phyloP scores from a whole-genome alignment of 2,329 filamentous ascomycete genomes.

The Sporothrix humicola region DNA sequence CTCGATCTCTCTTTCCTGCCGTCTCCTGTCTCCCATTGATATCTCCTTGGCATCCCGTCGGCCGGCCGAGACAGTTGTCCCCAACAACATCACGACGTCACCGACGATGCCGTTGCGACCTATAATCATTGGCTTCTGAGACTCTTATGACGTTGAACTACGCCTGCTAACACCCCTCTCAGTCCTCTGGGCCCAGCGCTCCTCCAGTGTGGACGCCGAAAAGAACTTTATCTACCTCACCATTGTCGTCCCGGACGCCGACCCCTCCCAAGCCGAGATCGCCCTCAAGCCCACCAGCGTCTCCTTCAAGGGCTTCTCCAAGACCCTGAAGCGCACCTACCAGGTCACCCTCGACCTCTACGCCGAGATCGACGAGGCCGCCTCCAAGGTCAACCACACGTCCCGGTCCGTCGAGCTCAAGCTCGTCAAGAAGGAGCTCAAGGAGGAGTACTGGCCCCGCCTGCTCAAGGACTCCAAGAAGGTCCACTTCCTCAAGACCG shows the following conservation, averaged over 20 bases:
- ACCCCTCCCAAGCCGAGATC: constrained; percentile 76
- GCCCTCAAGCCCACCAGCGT: constrained; percentile 79
- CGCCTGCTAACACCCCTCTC: neutral
- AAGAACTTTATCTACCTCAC: constrained; percentile 97
- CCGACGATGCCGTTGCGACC: neutral
- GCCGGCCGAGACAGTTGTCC: neutral
- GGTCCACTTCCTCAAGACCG: constrained; percentile 91
- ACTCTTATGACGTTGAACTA: no score
- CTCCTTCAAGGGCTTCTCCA: constrained; percentile 80
- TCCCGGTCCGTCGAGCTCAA: constrained; percentile 87
- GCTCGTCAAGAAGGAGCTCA: constrained; percentile 95
- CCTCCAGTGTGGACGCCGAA: constrained; percentile 74
- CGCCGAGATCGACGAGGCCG: constrained; percentile 83
- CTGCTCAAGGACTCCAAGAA: constrained; percentile 89
- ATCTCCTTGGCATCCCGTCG: neutral
- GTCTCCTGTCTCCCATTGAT: neutral
- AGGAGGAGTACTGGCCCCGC: constrained; percentile 93
- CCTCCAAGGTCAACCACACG: constrained; percentile 87
- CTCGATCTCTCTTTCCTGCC: neutral
- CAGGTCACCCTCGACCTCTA: constrained; percentile 86
- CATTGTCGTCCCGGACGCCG: constrained; percentile 85
- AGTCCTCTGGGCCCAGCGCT: constrained; percentile 99
- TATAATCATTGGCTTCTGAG: neutral
- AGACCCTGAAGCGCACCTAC: constrained; percentile 85
- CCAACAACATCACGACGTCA: neutral